Conservation (phyloP, 1,284 basidiomycete species). For the Wallemia ichthyophaga region DNA sequence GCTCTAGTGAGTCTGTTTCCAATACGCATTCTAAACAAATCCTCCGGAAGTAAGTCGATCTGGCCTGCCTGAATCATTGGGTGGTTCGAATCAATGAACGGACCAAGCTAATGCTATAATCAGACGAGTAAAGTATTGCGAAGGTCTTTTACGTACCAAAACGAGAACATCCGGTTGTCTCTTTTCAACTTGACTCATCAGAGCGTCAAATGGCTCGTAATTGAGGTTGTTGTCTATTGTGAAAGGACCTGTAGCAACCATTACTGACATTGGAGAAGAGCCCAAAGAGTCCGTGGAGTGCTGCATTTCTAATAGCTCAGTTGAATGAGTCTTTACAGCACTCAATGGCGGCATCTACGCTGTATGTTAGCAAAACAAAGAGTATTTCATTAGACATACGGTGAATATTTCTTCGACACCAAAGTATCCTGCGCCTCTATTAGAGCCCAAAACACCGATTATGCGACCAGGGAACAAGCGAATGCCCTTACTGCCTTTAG, state of each 20-base stretch:
- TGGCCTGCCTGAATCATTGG: slow-evolving; percentile 40
- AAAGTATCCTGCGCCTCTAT: slow-evolving; percentile 68
- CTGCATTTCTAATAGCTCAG: slow-evolving; percentile 13
- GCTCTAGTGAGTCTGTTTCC: slow-evolving; percentile 28
- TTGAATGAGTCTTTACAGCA: slow-evolving; percentile 12
- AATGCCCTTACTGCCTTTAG: slow-evolving; percentile 30
- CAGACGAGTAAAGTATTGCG: slow-evolving; percentile 1
- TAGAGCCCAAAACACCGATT: slow-evolving; percentile 58
- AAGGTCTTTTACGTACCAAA: slow-evolving; percentile 26
- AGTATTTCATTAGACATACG: slow-evolving; percentile 20
- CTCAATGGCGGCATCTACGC: slow-evolving; percentile 17
- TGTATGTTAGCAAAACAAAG: neutral
- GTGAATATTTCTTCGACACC: slow-evolving; percentile 50
- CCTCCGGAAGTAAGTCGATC: slow-evolving; percentile 28
- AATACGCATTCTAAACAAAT: slow-evolving; percentile 41
- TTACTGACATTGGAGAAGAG: slow-evolving; percentile 28
- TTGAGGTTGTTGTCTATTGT: slow-evolving; percentile 43
- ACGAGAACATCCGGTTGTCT: slow-evolving; percentile 45
- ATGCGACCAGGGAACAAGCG: slow-evolving; percentile 73
- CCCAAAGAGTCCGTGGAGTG: slow-evolving; percentile 13
- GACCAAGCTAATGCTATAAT: slow-evolving; percentile 32
- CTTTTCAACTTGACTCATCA: slow-evolving; percentile 27
- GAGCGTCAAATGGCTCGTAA: slow-evolving; percentile 33
- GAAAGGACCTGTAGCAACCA: slow-evolving; percentile 49
- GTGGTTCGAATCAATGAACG: slow-evolving; percentile 55